Evolutionary conservation across 2,329 filamentous ascomycete genomes (phyloP).

Genomic region (Dryadomyces sulphureus): DNA sequence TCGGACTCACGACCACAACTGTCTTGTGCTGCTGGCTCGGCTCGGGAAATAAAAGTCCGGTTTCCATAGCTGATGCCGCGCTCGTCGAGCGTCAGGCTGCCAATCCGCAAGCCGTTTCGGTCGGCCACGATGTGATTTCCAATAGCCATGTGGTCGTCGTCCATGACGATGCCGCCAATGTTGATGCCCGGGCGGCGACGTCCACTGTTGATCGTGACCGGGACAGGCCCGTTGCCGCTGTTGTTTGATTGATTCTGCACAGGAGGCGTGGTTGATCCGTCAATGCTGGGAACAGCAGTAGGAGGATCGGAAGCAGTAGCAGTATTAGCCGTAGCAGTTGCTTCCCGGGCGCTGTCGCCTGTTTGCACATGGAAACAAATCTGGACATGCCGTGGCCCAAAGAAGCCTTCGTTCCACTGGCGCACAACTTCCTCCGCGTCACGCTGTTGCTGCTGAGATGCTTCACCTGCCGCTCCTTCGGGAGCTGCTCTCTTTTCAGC

Average conservation of each 20-base stretch:
- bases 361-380: constrained; percentile 16
- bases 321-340: too few species aligned
- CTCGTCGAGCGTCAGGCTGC: constrained; percentile 25
- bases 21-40: not conserved
- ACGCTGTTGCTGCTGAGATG: not conserved
- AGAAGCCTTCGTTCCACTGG: constrained; percentile 45
- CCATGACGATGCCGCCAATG: constrained; percentile 25
- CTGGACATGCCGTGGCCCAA: constrained; percentile 31
- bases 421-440: constrained; percentile 25
- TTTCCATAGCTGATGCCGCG: constrained; percentile 16
- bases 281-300: too few species aligned
- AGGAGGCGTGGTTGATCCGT: too few species aligned
- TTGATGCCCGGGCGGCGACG: constrained; percentile 14
- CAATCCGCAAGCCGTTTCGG: constrained; percentile 29
- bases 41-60: constrained; percentile 11
- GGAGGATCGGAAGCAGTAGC: too few species aligned
- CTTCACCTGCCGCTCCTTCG: too few species aligned
- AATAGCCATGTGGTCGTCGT: constrained; percentile 26
- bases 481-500: not conserved
- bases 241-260: too few species aligned
- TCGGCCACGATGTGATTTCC: constrained; percentile 29
- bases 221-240: constrained; percentile 2
- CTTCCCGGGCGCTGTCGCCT: too few species aligned
- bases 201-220: constrained; percentile 1
- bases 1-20: not conserved